Conservation (phyloP, 148 eudicot genomes). For the Chenopodium quinoa region DNA sequence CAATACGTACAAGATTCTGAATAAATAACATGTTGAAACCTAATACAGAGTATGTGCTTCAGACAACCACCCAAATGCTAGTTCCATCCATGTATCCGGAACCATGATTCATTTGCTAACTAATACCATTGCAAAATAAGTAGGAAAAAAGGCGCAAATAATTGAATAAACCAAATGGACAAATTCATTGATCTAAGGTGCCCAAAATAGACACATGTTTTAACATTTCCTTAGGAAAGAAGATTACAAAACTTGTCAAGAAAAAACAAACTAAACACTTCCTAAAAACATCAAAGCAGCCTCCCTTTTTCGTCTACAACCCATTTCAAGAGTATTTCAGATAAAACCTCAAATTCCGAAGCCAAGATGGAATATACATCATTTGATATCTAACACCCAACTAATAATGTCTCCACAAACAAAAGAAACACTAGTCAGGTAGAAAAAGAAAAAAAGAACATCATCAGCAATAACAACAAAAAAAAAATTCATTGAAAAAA, state of each 20-base stretch:
- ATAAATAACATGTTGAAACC: neutral
- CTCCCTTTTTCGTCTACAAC: conserved; percentile 13
- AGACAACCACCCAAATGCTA: neutral
- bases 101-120: neutral
- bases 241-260: conserved; percentile 36
- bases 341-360: conserved; percentile 9
- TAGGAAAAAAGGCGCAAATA: neutral
- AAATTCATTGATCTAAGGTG: conserved; percentile 41
- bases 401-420: conserved; percentile 24
- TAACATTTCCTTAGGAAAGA: conserved; percentile 34
- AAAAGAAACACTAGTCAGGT: conserved; percentile 21
- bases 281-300: conserved; percentile 31
- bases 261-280: conserved; percentile 33
- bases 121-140: neutral
- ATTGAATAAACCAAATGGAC: conserved; percentile 24
- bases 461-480: conserved; percentile 13
- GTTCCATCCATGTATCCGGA: neutral
- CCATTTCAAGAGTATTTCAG: conserved; percentile 34
- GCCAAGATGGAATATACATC: conserved; percentile 47
- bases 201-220: conserved; percentile 35
- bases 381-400: conserved; percentile 36
- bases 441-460: neutral
- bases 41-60: neutral
- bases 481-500: neutral
- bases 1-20: neutral